Evolutionary conservation across 148 eudicot genomes (phyloP).

Genomic region (Camellia japonica): DNA sequence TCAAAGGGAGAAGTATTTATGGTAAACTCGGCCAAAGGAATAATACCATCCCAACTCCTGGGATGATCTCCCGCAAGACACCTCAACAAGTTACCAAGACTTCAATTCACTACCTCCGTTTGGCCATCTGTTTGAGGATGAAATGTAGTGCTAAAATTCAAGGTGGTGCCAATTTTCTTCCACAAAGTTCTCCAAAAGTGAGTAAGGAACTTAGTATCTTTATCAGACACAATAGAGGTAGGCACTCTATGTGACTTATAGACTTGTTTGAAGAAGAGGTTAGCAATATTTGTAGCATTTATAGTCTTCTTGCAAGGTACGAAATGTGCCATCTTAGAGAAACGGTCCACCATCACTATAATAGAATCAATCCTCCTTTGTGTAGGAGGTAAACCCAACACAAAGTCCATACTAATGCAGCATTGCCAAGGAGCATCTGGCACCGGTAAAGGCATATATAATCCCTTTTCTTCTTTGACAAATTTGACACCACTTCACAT

Average conservation of each 20-base stretch:
- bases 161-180: background rate
- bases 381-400: background rate
- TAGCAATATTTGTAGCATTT: background rate
- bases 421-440: background rate
- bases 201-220: background rate
- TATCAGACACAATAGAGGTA: background rate
- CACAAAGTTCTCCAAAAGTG: background rate
- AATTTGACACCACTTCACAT: background rate
- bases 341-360: background rate
- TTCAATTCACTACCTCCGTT: background rate
- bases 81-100: background rate
- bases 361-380: background rate
- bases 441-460: background rate
- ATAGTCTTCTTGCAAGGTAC: background rate
- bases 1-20: background rate
- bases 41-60: background rate
- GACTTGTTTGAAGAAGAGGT: background rate
- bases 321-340: conserved; percentile 7
- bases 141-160: background rate
- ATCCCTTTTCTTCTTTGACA: background rate
- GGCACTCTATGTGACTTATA: background rate
- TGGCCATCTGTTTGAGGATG: background rate
- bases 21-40: background rate
- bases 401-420: background rate
- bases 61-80: background rate